Evolutionary conservation across 2,329 filamentous ascomycete species (phyloP).

Genomic region (Metarhizium robertsii): DNA sequence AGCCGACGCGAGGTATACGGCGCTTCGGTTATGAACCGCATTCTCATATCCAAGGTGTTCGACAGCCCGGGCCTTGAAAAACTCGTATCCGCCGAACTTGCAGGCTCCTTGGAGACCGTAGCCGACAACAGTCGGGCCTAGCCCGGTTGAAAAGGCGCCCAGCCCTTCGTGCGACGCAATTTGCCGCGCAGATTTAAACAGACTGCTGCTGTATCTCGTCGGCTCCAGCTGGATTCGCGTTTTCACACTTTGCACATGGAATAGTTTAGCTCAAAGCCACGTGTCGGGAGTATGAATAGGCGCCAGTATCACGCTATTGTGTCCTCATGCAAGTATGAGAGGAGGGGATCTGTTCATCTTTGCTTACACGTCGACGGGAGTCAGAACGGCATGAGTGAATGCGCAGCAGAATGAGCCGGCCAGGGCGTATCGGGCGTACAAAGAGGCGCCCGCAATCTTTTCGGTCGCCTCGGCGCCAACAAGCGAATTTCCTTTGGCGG

Average conservation of each 20-base stretch:
- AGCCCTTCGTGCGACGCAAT: conserved; percentile 78
- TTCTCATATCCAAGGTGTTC: conserved; percentile 69
- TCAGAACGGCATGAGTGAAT: conserved; percentile 92
- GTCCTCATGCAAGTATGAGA: too few relatives aligned
- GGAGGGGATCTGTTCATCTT: too few relatives aligned
- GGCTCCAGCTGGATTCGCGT: conserved; percentile 92
- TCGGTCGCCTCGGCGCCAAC: not conserved
- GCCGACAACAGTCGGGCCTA: conserved; percentile 76
- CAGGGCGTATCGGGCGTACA: conserved; percentile 95
- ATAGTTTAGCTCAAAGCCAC: not conserved
- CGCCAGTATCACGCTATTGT: not conserved
- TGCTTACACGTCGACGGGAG: conserved; percentile 98
- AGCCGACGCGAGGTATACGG: conserved; percentile 67
- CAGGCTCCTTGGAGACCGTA: conserved; percentile 92
- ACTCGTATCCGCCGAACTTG: conserved; percentile 92
- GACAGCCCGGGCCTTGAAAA: conserved; percentile 91
- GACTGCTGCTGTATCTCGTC: conserved; percentile 75
- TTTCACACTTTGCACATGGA: conserved; percentile 60
- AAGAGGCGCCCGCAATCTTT: conserved; percentile 41
- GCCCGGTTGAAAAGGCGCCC: conserved; percentile 75
- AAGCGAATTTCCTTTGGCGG: too few relatives aligned
- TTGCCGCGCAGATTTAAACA: conserved; percentile 79
- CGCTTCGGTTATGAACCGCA: conserved; percentile 69
- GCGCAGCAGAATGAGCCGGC: conserved; percentile 97
- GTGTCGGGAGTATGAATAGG: not conserved